Conservation (phyloP, 2,329 filamentous ascomycete species). For the Davidsoniella australis region DNA sequence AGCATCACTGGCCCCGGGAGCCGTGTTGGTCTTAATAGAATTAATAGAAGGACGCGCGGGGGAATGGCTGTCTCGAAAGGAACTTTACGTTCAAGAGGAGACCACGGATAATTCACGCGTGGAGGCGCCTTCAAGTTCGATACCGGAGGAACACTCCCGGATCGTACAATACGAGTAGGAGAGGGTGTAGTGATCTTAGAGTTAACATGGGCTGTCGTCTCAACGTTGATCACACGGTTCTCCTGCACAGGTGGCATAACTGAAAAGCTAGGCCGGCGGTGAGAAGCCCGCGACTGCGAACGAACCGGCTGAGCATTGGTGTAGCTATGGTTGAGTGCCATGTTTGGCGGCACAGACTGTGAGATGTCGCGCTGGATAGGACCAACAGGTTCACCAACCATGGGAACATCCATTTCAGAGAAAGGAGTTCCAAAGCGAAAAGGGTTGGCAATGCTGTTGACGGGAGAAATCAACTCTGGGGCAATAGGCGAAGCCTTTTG, state of each 20-base stretch:
- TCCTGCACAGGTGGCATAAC: conserved; percentile 55
- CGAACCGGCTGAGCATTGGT: conserved; percentile 24
- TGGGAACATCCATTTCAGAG: conserved; percentile 76
- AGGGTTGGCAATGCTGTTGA: conserved; percentile 26
- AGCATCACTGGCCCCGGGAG: neutral
- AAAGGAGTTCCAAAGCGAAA: conserved; percentile 75
- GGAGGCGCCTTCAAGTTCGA: conserved; percentile 26
- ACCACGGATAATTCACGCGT: conserved; percentile 39
- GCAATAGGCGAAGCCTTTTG: conserved; percentile 32
- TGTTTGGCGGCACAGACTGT: conserved; percentile 85
- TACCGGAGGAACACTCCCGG: conserved; percentile 19
- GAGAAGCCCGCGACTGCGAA: conserved; percentile 37
- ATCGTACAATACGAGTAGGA: conserved; percentile 19
- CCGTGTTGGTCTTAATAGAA: neutral
- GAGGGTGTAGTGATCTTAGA: conserved; percentile 18
- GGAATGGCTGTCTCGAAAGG: conserved; percentile 30
- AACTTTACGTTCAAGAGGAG: conserved; percentile 27
- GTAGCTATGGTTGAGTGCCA: conserved; percentile 43
- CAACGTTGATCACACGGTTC: conserved; percentile 23
- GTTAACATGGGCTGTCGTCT: no score
- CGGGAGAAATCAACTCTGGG: conserved; percentile 39
- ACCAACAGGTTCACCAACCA: conserved; percentile 54
- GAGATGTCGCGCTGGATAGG: conserved; percentile 64
- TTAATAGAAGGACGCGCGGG: conserved; percentile 15
- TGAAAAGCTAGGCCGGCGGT: conserved; percentile 49